These are phyloP conservation scores for Aspergillus uvarum DNA, from an alignment of 2,329 filamentous ascomycete genomes.

Conservation along the genomic window DNA sequence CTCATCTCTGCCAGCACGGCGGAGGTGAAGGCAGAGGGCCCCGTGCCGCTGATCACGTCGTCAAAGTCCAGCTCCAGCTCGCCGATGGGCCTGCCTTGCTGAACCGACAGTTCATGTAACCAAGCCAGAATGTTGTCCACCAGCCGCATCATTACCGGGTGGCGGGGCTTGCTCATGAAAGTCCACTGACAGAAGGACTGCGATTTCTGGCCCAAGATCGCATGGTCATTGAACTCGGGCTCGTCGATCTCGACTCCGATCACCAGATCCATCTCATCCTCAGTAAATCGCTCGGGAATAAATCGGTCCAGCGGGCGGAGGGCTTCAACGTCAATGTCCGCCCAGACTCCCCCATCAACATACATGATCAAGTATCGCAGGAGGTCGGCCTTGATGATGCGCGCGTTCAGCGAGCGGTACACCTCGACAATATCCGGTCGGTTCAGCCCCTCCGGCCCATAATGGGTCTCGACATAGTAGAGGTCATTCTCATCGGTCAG, in stretches of 20 bases:
- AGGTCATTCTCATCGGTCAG: constrained; percentile 68
- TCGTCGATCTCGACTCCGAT: constrained; percentile 71
- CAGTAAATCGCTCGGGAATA: constrained; percentile 63
- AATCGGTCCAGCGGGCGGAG: constrained; percentile 56
- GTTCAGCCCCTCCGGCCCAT: constrained; percentile 64
- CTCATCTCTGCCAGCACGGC: constrained; percentile 67
- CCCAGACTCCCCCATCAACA: constrained; percentile 61
- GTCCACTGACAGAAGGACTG: constrained; percentile 75
- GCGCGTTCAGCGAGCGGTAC: constrained; percentile 60
- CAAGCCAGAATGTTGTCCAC: constrained; percentile 68
- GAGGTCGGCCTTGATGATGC: constrained; percentile 67
- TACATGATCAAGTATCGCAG: constrained; percentile 68
- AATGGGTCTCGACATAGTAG: constrained; percentile 67
- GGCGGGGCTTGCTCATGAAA: constrained; percentile 66
- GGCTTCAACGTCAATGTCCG: constrained; percentile 61
- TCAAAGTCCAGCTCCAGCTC: constrained; percentile 69
- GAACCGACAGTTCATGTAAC: constrained; percentile 59
- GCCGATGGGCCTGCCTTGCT: constrained; percentile 59
- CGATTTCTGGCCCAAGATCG: constrained; percentile 66
- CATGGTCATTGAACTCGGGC: constrained; percentile 62
- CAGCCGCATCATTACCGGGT: constrained; percentile 67
- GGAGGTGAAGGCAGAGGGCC: constrained; percentile 67
- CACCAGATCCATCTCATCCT: constrained; percentile 67
- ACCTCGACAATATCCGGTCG: constrained; percentile 65
- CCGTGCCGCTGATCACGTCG: constrained; percentile 71